Conservation (phyloP, 345 rosid genomes). For the Chamaenerion angustifolium region DNA sequence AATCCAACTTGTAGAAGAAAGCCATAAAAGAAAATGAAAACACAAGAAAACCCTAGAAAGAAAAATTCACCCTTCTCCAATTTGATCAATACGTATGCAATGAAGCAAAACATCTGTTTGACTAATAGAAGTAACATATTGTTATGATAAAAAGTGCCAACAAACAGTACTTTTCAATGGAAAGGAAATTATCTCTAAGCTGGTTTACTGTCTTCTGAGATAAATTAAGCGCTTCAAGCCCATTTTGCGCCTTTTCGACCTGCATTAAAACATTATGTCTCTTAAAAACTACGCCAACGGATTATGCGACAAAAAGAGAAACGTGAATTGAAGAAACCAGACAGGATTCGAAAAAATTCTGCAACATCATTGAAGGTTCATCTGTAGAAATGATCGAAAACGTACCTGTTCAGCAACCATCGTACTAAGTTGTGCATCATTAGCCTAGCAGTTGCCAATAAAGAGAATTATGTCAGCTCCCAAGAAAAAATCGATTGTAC, state of each 20-base stretch:
- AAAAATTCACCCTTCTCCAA: too few species aligned
- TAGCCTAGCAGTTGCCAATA: constrained; percentile 37
- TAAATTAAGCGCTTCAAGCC: constrained; percentile 55
- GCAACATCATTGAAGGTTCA: not conserved
- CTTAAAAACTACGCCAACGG: not conserved
- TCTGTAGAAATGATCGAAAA: not conserved
- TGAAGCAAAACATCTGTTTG: too few species aligned
- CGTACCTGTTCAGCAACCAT: constrained; percentile 97
- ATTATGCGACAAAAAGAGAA: not conserved
- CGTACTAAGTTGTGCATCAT: constrained; percentile 97
- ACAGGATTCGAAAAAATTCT: too few species aligned
- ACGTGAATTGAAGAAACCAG: not conserved
- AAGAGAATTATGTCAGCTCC: not conserved
- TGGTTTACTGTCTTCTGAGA: constrained; percentile 60
- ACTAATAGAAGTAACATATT: too few species aligned
- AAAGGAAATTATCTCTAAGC: constrained; percentile 71
- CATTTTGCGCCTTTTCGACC: constrained; percentile 92
- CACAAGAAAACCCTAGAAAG: not conserved
- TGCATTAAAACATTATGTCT: constrained; percentile 8
- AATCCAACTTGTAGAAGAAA: not conserved
- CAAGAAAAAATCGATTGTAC: not conserved
- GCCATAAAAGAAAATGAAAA: not conserved
- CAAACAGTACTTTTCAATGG: constrained; percentile 56
- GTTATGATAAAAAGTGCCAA: too few species aligned
- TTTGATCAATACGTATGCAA: too few species aligned